Evolutionary conservation across 2,329 filamentous ascomycete genomes (phyloP).

Genomic region (Arthroderma sp.): DNA sequence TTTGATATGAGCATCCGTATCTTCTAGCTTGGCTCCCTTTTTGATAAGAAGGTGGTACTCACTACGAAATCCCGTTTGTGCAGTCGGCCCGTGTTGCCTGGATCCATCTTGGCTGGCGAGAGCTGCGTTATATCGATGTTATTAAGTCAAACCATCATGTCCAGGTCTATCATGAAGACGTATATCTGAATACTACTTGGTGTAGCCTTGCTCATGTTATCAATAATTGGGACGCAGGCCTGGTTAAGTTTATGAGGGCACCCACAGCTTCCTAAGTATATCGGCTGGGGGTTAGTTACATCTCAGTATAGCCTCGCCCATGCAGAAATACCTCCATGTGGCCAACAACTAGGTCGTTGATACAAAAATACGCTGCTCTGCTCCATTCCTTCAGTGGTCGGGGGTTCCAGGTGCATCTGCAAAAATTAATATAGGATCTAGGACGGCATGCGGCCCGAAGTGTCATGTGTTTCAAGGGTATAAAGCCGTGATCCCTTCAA

Average conservation of each 20-base stretch:
- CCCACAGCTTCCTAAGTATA: not conserved
- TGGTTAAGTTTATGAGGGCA: not conserved
- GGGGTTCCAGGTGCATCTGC: too few species aligned
- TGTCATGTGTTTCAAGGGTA: not conserved
- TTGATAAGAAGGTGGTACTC: not conserved
- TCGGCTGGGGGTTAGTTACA: not conserved
- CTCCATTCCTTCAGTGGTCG: not conserved
- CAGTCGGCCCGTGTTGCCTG: not conserved
- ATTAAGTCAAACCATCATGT: not conserved
- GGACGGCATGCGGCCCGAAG: not conserved
- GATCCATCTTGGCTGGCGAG: not conserved
- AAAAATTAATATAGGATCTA: not conserved
- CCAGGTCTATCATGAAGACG: too few species aligned
- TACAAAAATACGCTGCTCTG: not conserved
- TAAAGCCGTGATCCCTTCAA: not conserved
- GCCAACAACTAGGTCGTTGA: not conserved
- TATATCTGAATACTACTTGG: not conserved
- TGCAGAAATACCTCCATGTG: not conserved
- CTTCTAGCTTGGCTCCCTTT: too few species aligned
- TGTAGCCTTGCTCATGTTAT: not conserved
- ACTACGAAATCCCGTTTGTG: not conserved
- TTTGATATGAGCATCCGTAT: not conserved
- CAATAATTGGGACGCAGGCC: not conserved
- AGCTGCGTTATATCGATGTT: not conserved
- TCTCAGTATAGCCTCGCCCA: not conserved